phyloP scores from a whole-genome alignment of 2,329 filamentous ascomycete species.

The Talaromyces sp. region DNA sequence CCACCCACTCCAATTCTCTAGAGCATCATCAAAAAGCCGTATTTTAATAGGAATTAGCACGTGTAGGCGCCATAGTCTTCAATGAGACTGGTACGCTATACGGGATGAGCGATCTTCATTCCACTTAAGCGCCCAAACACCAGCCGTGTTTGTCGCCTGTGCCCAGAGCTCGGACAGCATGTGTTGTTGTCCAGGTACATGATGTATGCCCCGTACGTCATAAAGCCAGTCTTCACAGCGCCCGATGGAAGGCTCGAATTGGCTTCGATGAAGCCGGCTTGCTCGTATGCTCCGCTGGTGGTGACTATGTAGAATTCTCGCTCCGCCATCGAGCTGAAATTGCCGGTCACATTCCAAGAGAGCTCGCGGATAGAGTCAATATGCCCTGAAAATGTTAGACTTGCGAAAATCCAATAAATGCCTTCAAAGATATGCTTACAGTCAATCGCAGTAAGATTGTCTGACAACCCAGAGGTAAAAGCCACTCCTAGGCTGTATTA shows the following conservation, averaged over 20 bases:
- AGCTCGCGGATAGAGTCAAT: neutral
- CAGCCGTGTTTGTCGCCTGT: neutral
- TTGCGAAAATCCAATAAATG: neutral
- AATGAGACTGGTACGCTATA: neutral
- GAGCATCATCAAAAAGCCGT: neutral
- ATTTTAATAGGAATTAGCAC: neutral
- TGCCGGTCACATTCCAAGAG: neutral
- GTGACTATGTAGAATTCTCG: neutral
- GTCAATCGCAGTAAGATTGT: neutral
- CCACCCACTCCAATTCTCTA: too few relatives aligned
- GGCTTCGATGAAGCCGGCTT: neutral
- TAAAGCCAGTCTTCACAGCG: neutral
- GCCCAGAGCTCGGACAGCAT: neutral
- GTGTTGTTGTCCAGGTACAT: neutral
- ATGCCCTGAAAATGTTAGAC: neutral
- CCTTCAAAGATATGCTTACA: neutral
- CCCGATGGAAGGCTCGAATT: neutral
- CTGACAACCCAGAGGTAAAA: neutral
- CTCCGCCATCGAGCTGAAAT: neutral
- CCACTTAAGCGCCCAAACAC: neutral
- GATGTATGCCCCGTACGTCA: neutral
- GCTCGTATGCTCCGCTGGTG: neutral
- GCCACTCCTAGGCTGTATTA: neutral
- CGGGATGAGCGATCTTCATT: neutral
- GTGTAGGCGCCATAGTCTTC: neutral